Evolutionary conservation across 2,329 filamentous ascomycete genomes (phyloP).

Genomic region (Laburnicola sp.): DNA sequence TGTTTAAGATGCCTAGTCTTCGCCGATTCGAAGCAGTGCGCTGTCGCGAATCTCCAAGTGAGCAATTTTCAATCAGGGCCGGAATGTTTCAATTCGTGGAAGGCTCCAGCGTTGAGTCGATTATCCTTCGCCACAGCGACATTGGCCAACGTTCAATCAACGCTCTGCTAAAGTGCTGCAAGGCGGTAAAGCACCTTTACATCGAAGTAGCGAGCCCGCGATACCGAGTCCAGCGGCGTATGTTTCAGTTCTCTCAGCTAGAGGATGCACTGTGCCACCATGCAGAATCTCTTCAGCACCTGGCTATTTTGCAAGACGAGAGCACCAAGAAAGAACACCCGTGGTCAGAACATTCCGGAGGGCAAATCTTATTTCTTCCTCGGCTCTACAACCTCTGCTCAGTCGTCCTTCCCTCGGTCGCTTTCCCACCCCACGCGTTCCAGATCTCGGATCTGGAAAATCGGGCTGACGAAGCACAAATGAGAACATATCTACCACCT

Average conservation of each 20-base stretch:
- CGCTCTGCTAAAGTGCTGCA: constrained; percentile 1
- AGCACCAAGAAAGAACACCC: not conserved
- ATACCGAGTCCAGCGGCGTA: not conserved
- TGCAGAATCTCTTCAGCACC: constrained; percentile 1
- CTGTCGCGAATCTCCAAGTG: constrained; percentile 1
- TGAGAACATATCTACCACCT: constrained; percentile 1
- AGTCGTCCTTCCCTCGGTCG: not conserved
- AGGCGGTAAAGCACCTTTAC: not conserved
- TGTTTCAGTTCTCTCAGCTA: constrained; percentile 1
- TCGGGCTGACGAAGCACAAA: not conserved
- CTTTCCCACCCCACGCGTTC: not conserved
- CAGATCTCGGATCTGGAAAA: not conserved
- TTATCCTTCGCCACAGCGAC: not conserved
- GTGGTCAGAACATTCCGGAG: not conserved
- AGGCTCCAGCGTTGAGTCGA: constrained; percentile 1
- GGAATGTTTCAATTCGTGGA: no score
- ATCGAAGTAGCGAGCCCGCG: not conserved
- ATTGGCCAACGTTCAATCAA: not conserved
- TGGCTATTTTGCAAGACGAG: not conserved
- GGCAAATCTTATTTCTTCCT: not conserved
- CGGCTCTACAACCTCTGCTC: not conserved
- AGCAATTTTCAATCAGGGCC: no score
- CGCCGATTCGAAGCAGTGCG: not conserved
- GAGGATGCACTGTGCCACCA: constrained; percentile 6
- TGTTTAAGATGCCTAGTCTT: constrained; percentile 5